phyloP scores from a whole-genome alignment of 2,329 filamentous ascomycete genomes.

The Fusarium oxysporum region DNA sequence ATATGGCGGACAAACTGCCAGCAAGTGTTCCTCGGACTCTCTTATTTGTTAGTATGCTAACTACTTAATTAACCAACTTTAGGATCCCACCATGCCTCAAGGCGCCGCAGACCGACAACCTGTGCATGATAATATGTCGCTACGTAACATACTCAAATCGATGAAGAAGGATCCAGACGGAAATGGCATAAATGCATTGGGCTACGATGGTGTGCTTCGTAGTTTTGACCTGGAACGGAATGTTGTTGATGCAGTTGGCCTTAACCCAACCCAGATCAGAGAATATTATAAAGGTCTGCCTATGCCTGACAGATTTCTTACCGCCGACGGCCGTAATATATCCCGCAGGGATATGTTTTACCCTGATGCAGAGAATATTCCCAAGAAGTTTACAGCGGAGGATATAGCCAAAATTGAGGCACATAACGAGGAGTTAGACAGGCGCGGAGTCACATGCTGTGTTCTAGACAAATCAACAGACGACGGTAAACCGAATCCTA shows the following conservation, averaged over 20 bases:
- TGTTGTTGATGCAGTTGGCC: conserved; percentile 5
- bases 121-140: background rate
- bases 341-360: background rate
- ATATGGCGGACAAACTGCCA: background rate
- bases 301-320: background rate
- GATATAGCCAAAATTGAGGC: background rate
- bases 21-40: background rate
- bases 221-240: background rate
- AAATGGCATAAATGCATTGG: background rate
- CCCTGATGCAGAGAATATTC: background rate
- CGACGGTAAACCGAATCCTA: background rate
- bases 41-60: background rate
- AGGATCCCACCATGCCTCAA: background rate
- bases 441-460: background rate
- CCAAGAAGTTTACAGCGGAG: background rate
- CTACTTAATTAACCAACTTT: background rate
- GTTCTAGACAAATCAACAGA: background rate
- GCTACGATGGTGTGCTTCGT: conserved; percentile 5
- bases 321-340: background rate
- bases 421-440: background rate
- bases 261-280: background rate
- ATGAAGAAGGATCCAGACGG: background rate
- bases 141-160: background rate
- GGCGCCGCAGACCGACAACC: background rate
- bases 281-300: background rate